These are phyloP conservation scores for Ziziphus jujuba DNA, from an alignment of 306 rosid species.

Conservation along the genomic window DNA sequence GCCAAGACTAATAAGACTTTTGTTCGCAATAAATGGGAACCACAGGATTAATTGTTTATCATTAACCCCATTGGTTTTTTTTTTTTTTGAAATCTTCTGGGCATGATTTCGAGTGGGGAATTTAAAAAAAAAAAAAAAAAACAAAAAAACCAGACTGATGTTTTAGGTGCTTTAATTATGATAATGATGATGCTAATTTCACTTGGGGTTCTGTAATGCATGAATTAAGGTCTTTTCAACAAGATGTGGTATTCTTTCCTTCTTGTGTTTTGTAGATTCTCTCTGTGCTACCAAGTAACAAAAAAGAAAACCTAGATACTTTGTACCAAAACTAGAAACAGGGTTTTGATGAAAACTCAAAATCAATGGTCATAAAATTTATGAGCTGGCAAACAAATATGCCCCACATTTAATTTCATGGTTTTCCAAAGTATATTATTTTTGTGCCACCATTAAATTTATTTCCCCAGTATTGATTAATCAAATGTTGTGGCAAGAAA, in stretches of 20 bases:
- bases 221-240: not conserved
- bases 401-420: not conserved
- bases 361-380: not conserved
- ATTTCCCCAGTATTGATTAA: no score
- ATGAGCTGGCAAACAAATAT: not conserved
- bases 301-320: not conserved
- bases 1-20: not conserved
- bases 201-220: not conserved
- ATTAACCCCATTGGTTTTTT: constrained; percentile 15
- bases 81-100: not conserved
- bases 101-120: not conserved
- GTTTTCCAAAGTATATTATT: not conserved
- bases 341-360: not conserved
- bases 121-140: no score
- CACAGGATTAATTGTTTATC: constrained; percentile 7
- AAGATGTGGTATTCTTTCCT: not conserved
- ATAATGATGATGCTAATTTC: no score
- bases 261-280: not conserved
- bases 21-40: not conserved
- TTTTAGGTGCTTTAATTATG: no score
- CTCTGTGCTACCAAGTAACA: not conserved
- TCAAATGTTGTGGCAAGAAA: no score
- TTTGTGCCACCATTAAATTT: no score
- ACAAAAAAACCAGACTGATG: no score
- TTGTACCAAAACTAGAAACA: not conserved